Base-by-base conservation (phyloP, 1,284 basidiomycete species). In the Apiotrichum porosum region DNA sequence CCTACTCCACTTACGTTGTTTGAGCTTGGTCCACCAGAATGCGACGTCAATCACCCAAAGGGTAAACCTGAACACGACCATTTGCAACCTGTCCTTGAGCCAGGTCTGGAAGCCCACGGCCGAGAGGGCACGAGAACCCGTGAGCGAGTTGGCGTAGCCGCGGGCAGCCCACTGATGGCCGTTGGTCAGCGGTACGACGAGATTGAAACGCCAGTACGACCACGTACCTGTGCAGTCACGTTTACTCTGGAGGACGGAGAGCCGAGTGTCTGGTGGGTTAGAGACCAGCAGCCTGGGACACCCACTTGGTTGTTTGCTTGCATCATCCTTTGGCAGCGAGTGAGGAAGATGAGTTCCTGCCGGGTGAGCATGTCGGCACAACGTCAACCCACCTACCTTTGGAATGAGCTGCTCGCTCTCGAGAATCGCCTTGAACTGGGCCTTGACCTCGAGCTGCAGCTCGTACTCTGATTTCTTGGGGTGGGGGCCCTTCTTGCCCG, bases 171-270 rank as follows among this genome's bases (percentile, higher is more conserved):
- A 76, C 66, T 75, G 42, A n/a, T n/a, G n/a, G n/a, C n/a, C n/a
- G n/a, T n/a, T n/a, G n/a, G n/a, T n/a, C n/a, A n/a, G n/a, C n/a
- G n/a, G n/a, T n/a, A n/a, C 3, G 22, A 10, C 6, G 45, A 44
- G 14, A 52, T 45, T 28, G 21, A 6, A n/a, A 12, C 6, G 13
- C 10, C 12, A n/a, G 19, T 3, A 15, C 14, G 4, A 4, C 6
- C 10, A 14, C 67, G 41, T 17, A 71, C 69, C 57, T 79, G 79
- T 1, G 84, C 87, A 0, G 83, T 88, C 45, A 90, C 85, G 66
- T 87, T 89, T 69, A 93, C 83, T 18, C 89, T 81, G 61, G 91
- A 90, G 1, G 88, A 85, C 0, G 88, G 88, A 3, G 85, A 86
- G 19, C 86, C 86, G 22, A 90, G 80, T 1, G 78, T 76, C 83